phyloP scores from a whole-genome alignment of 129 eudicot genomes.

The Chrysanthemum seticuspe region DNA sequence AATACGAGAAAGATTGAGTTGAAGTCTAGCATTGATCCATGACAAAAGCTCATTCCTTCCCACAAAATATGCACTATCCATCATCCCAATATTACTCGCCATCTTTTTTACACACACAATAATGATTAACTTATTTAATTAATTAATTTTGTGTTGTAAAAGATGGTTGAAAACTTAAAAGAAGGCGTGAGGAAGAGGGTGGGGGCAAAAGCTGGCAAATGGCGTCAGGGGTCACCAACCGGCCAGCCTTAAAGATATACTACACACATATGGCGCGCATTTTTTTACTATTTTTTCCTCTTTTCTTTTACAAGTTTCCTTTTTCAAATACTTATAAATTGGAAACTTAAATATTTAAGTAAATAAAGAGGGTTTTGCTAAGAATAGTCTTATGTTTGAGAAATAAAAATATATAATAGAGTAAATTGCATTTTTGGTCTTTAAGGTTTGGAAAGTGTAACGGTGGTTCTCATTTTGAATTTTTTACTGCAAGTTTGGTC shows the following conservation, averaged over 20 bases:
- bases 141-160: slow-evolving; percentile 2
- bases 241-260: slow-evolving; percentile 28
- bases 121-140: background rate
- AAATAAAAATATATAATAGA: no score
- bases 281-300: background rate
- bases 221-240: slow-evolving; percentile 39
- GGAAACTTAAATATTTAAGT: background rate
- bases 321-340: background rate
- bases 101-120: slow-evolving; percentile 20
- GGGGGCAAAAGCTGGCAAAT: slow-evolving; percentile 35
- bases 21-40: slow-evolving; percentile 85
- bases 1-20: slow-evolving; percentile 82
- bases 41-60: slow-evolving; percentile 87
- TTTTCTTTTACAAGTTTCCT: background rate
- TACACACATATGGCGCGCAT: slow-evolving; percentile 13
- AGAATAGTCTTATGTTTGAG: no score
- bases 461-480: no score
- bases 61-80: slow-evolving; percentile 96
- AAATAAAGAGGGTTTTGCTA: no score
- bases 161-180: slow-evolving; percentile 9
- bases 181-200: background rate
- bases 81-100: slow-evolving; percentile 91
- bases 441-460: no score
- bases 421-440: no score
- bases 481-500: no score